Evolutionary conservation across 306 rosid genomes (phyloP).

Genomic region (Datisca glomerata): DNA sequence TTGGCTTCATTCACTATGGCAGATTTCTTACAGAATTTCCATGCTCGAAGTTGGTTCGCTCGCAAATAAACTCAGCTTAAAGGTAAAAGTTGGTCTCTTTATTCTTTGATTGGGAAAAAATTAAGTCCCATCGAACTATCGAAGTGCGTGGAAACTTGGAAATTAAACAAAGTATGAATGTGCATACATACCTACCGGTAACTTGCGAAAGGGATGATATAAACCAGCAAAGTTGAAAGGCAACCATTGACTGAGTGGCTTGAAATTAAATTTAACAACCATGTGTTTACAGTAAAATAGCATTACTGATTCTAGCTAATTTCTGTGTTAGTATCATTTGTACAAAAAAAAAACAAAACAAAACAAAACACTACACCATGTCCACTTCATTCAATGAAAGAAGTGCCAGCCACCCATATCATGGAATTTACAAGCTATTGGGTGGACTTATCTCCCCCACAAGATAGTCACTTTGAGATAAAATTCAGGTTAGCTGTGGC

Average conservation of each 20-base stretch:
- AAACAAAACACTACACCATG: constrained; percentile 3
- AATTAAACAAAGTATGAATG: no score
- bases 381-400: neutral
- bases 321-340: constrained; percentile 7
- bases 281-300: constrained; percentile 1
- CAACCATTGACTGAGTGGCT: neutral
- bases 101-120: no score
- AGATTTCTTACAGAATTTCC: no score
- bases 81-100: no score
- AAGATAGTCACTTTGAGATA: constrained; percentile 7
- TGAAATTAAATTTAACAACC: constrained; percentile 2
- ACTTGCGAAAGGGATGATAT: no score
- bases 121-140: no score
- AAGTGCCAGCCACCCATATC: constrained; percentile 5
- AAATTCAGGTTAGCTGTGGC: constrained; percentile 26
- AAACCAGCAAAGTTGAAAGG: neutral
- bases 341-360: constrained; percentile 5
- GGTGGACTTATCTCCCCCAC: neutral
- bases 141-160: no score
- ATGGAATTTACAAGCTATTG: constrained; percentile 12
- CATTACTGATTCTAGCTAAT: constrained; percentile 13
- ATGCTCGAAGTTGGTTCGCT: no score
- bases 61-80: no score
- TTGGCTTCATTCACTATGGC: no score
- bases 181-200: no score